Evolutionary conservation across 371 early-diverging fungal species (phyloP).

Genomic region (Mortierella sp.): DNA sequence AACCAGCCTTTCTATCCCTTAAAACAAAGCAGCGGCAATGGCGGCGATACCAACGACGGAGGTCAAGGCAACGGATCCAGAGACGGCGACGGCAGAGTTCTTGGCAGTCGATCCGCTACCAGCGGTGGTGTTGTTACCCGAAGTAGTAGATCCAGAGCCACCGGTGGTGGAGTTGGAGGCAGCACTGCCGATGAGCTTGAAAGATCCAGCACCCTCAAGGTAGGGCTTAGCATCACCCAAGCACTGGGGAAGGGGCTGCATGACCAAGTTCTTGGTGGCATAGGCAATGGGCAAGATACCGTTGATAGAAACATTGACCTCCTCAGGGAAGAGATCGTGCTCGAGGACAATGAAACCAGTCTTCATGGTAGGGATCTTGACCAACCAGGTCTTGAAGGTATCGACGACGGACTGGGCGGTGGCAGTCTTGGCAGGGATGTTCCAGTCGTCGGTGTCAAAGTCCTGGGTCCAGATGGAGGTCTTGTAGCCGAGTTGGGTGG

Average conservation of each 20-base stretch:
- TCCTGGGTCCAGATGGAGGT: constrained; percentile 66
- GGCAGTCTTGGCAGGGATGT: constrained; percentile 32
- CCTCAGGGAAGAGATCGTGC: constrained; percentile 51
- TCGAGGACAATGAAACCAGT: constrained; percentile 57
- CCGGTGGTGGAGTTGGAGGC: not conserved
- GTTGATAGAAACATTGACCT: constrained; percentile 39
- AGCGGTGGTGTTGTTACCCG: not conserved
- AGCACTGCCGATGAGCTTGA: constrained; percentile 6
- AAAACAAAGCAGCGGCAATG: not conserved
- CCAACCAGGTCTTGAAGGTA: constrained; percentile 51
- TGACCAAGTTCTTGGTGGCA: constrained; percentile 27
- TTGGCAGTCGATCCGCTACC: not conserved
- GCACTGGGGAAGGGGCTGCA: constrained; percentile 57
- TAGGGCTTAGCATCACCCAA: constrained; percentile 55
- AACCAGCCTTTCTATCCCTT: not conserved
- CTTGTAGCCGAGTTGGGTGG: constrained; percentile 65
- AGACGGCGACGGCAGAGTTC: not conserved
- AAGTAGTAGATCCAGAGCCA: not conserved
- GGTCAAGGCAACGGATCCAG: constrained; percentile 1
- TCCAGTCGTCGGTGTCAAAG: constrained; percentile 55
- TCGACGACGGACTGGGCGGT: constrained; percentile 39
- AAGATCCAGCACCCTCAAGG: constrained; percentile 44
- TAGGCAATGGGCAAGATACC: constrained; percentile 45
- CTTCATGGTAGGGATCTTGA: constrained; percentile 46
- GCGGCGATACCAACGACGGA: not conserved